These are phyloP conservation scores for Solanum hybrid DNA, from an alignment of 305 asterid genomes.

Conservation along the genomic window DNA sequence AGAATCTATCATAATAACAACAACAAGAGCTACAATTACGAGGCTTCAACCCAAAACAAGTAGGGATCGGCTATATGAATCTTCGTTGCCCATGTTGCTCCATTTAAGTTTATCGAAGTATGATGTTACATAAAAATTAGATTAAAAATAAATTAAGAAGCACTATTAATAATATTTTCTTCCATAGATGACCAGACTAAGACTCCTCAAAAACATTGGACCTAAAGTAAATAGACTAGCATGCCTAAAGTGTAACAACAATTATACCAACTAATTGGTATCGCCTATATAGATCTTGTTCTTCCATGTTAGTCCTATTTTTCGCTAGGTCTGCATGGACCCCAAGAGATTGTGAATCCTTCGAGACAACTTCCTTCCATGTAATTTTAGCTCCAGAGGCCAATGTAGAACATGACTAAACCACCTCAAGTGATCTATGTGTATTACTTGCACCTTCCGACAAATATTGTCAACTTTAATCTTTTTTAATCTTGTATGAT, in stretches of 20 bases:
- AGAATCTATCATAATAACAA: neutral
- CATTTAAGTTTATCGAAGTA: neutral
- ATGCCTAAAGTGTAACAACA: neutral
- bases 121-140: neutral
- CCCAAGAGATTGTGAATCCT: neutral
- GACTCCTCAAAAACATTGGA: neutral
- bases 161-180: neutral
- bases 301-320: neutral
- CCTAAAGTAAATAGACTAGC: neutral
- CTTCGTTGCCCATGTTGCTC: neutral
- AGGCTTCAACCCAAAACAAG: neutral
- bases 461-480: neutral
- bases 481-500: neutral
- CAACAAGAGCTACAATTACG: neutral
- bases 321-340: neutral
- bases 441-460: neutral
- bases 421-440: neutral
- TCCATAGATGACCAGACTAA: neutral
- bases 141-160: neutral
- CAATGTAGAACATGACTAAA: neutral
- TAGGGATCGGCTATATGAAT: neutral
- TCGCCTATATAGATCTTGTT: neutral
- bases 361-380: neutral
- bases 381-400: neutral
- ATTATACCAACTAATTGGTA: neutral